phyloP scores from a whole-genome alignment of 2,329 filamentous ascomycete species.

The Cadophora malorum region DNA sequence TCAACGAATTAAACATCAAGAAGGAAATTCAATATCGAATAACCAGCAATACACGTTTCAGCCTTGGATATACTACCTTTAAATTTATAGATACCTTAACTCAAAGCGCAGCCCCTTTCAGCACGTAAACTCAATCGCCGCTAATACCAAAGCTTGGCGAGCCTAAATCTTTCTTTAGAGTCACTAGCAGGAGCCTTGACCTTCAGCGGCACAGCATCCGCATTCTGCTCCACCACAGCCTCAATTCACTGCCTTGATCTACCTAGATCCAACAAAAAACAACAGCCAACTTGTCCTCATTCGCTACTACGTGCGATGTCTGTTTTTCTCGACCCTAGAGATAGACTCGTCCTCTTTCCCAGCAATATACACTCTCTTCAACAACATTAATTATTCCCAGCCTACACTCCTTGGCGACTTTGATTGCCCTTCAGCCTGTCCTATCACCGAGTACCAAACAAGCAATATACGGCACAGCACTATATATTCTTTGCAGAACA shows the following conservation, averaged over 20 bases:
- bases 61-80: no score
- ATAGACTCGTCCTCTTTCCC: background rate
- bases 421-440: background rate
- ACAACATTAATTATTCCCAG: background rate
- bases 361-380: background rate
- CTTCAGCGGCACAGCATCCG: constrained; percentile 12
- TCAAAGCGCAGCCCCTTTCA: background rate
- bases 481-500: background rate
- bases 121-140: background rate
- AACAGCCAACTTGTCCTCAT: background rate
- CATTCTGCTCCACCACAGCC: constrained; percentile 11
- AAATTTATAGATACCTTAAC: background rate
- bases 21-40: background rate
- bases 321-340: background rate
- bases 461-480: background rate
- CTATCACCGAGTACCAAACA: background rate
- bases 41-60: background rate
- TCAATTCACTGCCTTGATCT: constrained; percentile 17
- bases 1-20: background rate
- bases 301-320: constrained; percentile 16
- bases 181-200: constrained; percentile 6
- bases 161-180: constrained; percentile 18
- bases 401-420: background rate
- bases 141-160: constrained; percentile 18
- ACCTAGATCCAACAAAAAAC: background rate